Evolutionary conservation across 164 flowering plant species (phyloP).

Genomic region (Tetrastigma voinierianum): DNA sequence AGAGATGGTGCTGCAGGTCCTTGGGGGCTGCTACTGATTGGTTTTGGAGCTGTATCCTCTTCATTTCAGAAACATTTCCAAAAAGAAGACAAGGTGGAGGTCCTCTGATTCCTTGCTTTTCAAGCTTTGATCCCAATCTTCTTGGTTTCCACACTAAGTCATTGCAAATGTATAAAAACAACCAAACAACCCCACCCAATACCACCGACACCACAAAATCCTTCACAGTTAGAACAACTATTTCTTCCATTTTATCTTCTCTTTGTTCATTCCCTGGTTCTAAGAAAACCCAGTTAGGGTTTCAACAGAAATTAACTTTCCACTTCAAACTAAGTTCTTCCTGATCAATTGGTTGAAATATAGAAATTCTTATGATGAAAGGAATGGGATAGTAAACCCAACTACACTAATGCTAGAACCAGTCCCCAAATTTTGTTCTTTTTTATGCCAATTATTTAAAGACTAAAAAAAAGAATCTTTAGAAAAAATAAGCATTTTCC

Average conservation of each 20-base stretch:
- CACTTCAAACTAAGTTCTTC: too few species aligned
- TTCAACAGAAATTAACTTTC: too few species aligned
- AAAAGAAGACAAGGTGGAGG: constrained; percentile 23
- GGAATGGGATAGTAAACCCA: too few species aligned
- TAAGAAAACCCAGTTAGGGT: too few species aligned
- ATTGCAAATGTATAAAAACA: constrained; percentile 1
- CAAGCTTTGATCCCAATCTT: constrained; percentile 18
- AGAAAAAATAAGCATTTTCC: too few species aligned
- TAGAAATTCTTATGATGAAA: too few species aligned
- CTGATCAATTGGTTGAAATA: too few species aligned
- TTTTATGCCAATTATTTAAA: too few species aligned
- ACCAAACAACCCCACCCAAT: constrained; percentile 7
- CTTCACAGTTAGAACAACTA: constrained; percentile 32
- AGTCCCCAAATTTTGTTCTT: too few species aligned
- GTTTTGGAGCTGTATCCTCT: constrained; percentile 7
- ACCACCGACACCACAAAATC: background rate
- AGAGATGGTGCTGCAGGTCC: constrained; percentile 10
- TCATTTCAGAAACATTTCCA: constrained; percentile 29
- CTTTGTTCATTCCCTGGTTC: background rate
- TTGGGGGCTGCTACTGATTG: background rate
- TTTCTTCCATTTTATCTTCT: background rate
- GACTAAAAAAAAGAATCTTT: too few species aligned
- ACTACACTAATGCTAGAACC: too few species aligned
- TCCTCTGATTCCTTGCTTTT: constrained; percentile 28
- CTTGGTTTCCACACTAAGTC: constrained; percentile 11